A percentile compares a stretch with the other conserved stretches of the same genome.
These are phyloP conservation scores for Dryas integrifolia DNA, from an alignment of 331 rosid species.

Conservation along the genomic window DNA sequence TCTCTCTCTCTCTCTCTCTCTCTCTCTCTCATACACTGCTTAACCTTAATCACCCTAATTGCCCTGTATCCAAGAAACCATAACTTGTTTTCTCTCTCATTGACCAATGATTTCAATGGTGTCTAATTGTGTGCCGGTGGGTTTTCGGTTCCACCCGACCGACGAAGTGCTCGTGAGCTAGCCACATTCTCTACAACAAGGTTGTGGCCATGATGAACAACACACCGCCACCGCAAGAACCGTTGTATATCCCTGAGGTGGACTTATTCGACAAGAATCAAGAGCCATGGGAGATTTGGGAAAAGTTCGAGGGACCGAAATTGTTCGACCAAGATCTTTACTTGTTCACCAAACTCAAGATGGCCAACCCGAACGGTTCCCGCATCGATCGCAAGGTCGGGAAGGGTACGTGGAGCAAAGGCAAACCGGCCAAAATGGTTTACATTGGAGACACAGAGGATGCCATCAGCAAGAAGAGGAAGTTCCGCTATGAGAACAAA, in stretches of 20 bases:
- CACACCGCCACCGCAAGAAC: no score
- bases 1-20: no score
- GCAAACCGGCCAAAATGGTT: neutral
- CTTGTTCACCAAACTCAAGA: slow-evolving; percentile 2
- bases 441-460: neutral
- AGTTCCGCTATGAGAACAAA: neutral
- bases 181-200: neutral
- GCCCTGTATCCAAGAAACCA: no score
- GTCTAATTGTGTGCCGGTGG: neutral
- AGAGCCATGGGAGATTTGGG: slow-evolving; percentile 7
- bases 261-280: slow-evolving; percentile 7
- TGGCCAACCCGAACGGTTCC: slow-evolving; percentile 6
- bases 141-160: slow-evolving; percentile 1
- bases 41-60: no score
- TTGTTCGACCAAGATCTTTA: slow-evolving; percentile 1
- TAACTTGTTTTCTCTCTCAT: no score
- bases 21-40: no score
- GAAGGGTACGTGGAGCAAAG: slow-evolving; percentile 2
- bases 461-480: neutral
- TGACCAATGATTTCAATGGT: no score
- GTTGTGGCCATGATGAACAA: no score
- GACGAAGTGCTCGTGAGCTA: neutral
- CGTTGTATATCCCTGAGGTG: neutral
- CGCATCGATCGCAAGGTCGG: slow-evolving; percentile 10
- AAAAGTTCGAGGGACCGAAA: neutral